phyloP scores from a whole-genome alignment of 179 eudicot species.

The Drosera spatulata region DNA sequence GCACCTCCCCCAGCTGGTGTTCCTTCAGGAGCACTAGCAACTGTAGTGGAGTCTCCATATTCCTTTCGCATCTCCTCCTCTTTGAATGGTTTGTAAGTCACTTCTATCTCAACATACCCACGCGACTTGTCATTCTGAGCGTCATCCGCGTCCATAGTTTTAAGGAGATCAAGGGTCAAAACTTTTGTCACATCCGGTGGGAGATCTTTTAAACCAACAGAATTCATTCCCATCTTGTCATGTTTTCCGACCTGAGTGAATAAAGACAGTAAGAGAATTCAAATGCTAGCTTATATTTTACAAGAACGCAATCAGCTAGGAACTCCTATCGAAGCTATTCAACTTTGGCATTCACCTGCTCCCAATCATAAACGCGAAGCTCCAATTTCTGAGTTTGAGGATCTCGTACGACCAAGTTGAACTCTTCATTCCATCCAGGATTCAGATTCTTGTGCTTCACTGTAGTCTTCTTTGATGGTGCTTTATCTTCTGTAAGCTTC shows the following conservation, averaged over 20 bases:
- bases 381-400: slow-evolving; percentile 71
- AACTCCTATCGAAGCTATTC: neutral
- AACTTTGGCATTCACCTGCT: slow-evolving; percentile 39
- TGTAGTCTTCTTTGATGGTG: slow-evolving; percentile 76
- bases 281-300: neutral
- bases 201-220: slow-evolving; percentile 50
- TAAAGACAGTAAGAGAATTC: neutral
- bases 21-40: slow-evolving; percentile 56
- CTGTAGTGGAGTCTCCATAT: slow-evolving; percentile 23
- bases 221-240: slow-evolving; percentile 73
- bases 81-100: slow-evolving; percentile 65
- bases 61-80: slow-evolving; percentile 40
- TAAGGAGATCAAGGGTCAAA: slow-evolving; percentile 46
- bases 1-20: slow-evolving; percentile 67
- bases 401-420: slow-evolving; percentile 59
- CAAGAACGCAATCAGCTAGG: slow-evolving; percentile 9
- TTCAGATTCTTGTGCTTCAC: slow-evolving; percentile 79
- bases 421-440: slow-evolving; percentile 97
- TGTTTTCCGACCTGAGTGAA: slow-evolving; percentile 52
- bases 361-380: slow-evolving; percentile 29
- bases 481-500: slow-evolving; percentile 65
- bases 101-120: slow-evolving; percentile 55
- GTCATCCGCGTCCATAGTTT: slow-evolving; percentile 49
- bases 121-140: slow-evolving; percentile 57
- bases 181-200: slow-evolving; percentile 47